phyloP scores from a whole-genome alignment of 441 rosid species.

The Gossypium gossypioides region DNA sequence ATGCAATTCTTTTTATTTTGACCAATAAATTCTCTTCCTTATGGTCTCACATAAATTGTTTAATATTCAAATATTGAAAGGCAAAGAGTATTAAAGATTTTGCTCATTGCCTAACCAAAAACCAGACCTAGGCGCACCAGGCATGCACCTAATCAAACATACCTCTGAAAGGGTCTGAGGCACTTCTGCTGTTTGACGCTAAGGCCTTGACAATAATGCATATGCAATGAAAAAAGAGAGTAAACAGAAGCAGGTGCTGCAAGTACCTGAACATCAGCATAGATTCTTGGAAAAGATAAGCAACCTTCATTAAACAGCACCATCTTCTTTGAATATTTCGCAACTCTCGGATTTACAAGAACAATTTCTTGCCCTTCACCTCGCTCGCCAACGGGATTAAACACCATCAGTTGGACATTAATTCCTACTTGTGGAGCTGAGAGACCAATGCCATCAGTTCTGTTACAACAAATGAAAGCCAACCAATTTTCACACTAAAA shows the following conservation, averaged over 20 bases:
- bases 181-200: neutral
- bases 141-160: neutral
- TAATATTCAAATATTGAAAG: neutral
- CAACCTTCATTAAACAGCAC: conserved; percentile 82
- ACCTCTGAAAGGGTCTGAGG: neutral
- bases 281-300: conserved; percentile 80
- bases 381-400: conserved; percentile 64
- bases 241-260: neutral
- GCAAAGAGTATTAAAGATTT: neutral
- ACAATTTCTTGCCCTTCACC: conserved; percentile 82
- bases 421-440: conserved; percentile 97
- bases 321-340: conserved; percentile 50
- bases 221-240: neutral
- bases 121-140: neutral
- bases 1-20: neutral
- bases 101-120: neutral
- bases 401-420: conserved; percentile 87
- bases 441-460: conserved; percentile 90
- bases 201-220: neutral
- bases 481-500: conserved; percentile 24
- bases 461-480: conserved; percentile 41
- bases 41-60: neutral
- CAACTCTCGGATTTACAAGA: conserved; percentile 74
- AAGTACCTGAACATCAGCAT: conserved; percentile 69
- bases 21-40: neutral